phyloP scores from a whole-genome alignment of 2,329 filamentous ascomycete species.

The Raffaelea albimanens region DNA sequence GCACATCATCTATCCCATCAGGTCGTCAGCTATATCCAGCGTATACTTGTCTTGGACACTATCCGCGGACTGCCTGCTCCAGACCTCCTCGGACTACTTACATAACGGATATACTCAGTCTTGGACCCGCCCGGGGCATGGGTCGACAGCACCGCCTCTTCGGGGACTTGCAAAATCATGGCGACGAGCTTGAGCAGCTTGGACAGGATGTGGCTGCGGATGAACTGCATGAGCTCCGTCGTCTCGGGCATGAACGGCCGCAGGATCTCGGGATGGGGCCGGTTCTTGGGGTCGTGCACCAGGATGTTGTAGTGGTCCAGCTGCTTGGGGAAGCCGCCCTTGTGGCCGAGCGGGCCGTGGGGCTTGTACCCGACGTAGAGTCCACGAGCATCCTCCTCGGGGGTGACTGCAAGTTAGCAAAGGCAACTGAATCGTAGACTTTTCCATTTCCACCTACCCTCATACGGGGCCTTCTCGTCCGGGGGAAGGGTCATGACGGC shows the following conservation, averaged over 20 bases:
- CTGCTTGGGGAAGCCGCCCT: constrained; percentile 2
- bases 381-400: constrained; percentile 2
- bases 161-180: constrained; percentile 1
- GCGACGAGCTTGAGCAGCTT: background rate
- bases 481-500: background rate
- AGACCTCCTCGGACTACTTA: background rate
- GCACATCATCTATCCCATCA: constrained; percentile 51
- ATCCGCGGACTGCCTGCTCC: too few species aligned
- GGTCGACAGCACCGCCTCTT: background rate
- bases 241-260: constrained; percentile 1
- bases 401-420: too few species aligned
- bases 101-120: constrained; percentile 2
- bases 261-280: background rate
- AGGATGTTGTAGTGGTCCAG: constrained; percentile 4
- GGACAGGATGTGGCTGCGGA: background rate
- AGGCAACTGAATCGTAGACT: too few species aligned
- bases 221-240: background rate
- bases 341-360: background rate
- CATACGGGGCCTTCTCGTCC: constrained; percentile 2
- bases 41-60: too few species aligned
- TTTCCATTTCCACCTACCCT: background rate
- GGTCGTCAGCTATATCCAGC: too few species aligned
- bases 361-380: constrained; percentile 1
- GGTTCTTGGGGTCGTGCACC: constrained; percentile 2
- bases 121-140: constrained; percentile 1